Evolutionary conservation across 1,284 basidiomycete species (phyloP).

Genomic region (Cutaneotrichosporon sp.): DNA sequence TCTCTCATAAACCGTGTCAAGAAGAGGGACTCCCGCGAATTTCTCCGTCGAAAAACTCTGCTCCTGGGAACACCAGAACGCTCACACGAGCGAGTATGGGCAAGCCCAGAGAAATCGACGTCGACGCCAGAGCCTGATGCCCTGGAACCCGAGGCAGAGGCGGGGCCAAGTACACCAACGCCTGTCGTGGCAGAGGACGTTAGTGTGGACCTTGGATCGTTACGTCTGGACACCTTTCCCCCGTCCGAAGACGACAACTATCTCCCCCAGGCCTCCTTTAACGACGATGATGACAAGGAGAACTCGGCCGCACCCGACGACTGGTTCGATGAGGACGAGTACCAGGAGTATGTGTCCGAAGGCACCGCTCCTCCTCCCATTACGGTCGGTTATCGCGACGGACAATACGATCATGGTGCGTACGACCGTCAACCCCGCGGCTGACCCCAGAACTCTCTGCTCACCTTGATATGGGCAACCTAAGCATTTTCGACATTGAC

Average conservation of each 20-base stretch:
- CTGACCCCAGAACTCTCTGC: slow-evolving; percentile 12
- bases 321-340: slow-evolving; percentile 5
- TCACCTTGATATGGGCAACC: slow-evolving; percentile 36
- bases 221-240: slow-evolving; percentile 11
- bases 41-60: slow-evolving; percentile 31
- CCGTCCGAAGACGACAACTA: not conserved
- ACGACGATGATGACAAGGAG: slow-evolving; percentile 39
- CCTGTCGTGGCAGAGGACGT: slow-evolving; percentile 13
- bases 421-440: not conserved
- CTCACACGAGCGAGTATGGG: slow-evolving; percentile 16
- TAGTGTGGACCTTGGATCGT: slow-evolving; percentile 14
- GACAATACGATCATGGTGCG: slow-evolving; percentile 12
- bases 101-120: slow-evolving; percentile 3
- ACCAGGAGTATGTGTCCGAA: slow-evolving; percentile 8
- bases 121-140: not conserved
- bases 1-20: slow-evolving; percentile 12
- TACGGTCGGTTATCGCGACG: slow-evolving; percentile 11
- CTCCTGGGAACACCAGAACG: slow-evolving; percentile 15
- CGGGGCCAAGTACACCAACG: not conserved
- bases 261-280: not conserved
- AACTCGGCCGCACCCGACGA: slow-evolving; percentile 23
- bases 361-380: slow-evolving; percentile 1
- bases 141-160: not conserved
- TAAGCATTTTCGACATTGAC: slow-evolving; percentile 34
- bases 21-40: slow-evolving; percentile 34